These are phyloP conservation scores for Cladosporium sp. DNA, from an alignment of 2,329 filamentous ascomycete species.

Conservation along the genomic window DNA sequence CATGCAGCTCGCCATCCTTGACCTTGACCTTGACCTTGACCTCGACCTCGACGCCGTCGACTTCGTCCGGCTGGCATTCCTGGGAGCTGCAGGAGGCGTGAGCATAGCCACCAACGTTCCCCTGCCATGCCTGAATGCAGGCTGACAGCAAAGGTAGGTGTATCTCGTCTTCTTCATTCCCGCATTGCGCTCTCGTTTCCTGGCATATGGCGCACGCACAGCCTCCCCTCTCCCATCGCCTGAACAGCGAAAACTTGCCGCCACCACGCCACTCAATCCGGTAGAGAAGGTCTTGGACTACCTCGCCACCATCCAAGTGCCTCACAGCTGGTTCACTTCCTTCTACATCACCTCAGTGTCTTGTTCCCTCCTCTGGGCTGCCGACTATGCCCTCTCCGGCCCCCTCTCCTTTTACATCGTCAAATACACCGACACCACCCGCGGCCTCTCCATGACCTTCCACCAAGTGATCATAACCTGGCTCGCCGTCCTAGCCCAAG, in stretches of 20 bases:
- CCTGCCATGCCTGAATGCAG: conserved; percentile 5
- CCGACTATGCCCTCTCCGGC: conserved; percentile 16
- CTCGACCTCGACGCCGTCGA: conserved; percentile 11
- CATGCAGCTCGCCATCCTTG: not conserved
- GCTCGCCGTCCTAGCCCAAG: conserved; percentile 72
- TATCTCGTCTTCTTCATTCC: conserved; percentile 49
- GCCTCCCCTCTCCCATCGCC: conserved; percentile 15
- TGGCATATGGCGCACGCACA: conserved; percentile 57
- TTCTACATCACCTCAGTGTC: conserved; percentile 74
- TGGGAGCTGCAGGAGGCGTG: conserved; percentile 14
- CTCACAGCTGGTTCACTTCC: conserved; percentile 84
- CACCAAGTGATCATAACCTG: conserved; percentile 64
- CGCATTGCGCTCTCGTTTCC: conserved; percentile 51
- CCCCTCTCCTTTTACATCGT: not conserved
- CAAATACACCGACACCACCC: not conserved
- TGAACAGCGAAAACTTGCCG: conserved; percentile 4
- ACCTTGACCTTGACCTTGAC: not conserved
- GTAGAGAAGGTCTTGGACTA: conserved; percentile 35
- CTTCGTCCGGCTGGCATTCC: conserved; percentile 14
- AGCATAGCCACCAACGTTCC: not conserved
- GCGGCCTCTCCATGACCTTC: conserved; percentile 48
- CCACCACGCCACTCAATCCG: not conserved
- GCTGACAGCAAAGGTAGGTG: conserved; percentile 36
- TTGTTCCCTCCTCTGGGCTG: conserved; percentile 70
- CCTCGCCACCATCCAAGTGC: conserved; percentile 59